Evolutionary conservation across 495 filamentous ascomycete species (phyloP), one percentile per base, ranked within the genome.

Genomic region (Penicillium manginii): DNA sequence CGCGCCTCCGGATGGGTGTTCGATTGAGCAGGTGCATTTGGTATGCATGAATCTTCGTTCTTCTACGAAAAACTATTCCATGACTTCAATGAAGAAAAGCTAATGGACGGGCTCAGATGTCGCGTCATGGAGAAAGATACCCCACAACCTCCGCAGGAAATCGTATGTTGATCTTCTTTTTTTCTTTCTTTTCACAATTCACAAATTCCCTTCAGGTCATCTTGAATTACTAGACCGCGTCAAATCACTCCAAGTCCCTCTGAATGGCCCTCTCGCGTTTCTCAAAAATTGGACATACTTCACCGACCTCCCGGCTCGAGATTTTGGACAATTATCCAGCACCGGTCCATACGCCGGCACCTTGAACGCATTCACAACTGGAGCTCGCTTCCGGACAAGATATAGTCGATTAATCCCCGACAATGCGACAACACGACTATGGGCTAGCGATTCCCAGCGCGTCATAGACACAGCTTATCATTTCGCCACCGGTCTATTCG

Each of bases 311-410:
- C 61, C 65, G 19, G 54, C 61, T 7, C 37, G 50, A 50, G 69
- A 77, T 56, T 79, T 85, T 55, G 83, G 81, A 21, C 79, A 85
- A 59, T 67, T 87, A 10, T 86, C 83, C n/a, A 74, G 68, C 7
- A 86, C 84, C 22, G 81, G 83, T 10, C 84, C 83, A 0, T 84
- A 81, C 57, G 79, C 84, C 19, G 84, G 84, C 7, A 79, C 74
- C 4, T 70, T 86, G 2, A 71, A 78, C 58, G 77, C 81, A 9
- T 86, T 86, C 69, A 76, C 77, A 5, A 83, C 82, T 1, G 84
- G 84, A n/a, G 77, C 82, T 17, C 80, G 78, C 45, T 78, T 86
- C 26, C 72, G 74, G 17, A 84, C 83, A 22, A 75, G 83, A 10
- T 87, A 86, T 64, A 55, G 66, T 4, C 66, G 83, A 61, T 73